These are phyloP conservation scores for Penstemon eatonii DNA, from an alignment of 257 asterid genomes.

Conservation along the genomic window DNA sequence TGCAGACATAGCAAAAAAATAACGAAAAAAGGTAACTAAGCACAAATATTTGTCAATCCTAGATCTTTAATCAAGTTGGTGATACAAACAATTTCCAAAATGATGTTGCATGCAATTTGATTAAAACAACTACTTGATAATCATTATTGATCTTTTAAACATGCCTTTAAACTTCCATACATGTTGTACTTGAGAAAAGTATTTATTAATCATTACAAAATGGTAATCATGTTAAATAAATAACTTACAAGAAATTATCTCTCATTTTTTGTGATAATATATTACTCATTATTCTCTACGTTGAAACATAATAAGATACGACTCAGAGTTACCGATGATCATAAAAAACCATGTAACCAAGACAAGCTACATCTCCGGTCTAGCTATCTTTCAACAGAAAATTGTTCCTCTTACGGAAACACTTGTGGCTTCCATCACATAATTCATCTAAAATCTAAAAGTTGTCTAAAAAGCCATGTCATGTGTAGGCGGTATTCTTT, in stretches of 20 bases:
- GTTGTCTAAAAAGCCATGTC: too few species aligned
- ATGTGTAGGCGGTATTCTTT: too few species aligned
- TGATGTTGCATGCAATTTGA: not conserved
- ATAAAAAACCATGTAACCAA: not conserved
- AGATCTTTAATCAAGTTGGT: not conserved
- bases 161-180: too few species aligned
- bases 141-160: too few species aligned
- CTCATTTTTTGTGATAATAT: not conserved
- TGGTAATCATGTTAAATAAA: not conserved
- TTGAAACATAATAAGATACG: constrained; percentile 1
- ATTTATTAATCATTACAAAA: too few species aligned
- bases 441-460: not conserved
- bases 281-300: not conserved
- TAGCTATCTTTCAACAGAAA: not conserved
- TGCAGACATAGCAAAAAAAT: not conserved
- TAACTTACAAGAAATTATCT: not conserved
- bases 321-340: constrained; percentile 8
- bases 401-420: constrained; percentile 2
- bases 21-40: not conserved
- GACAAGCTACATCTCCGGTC: constrained; percentile 10
- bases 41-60: constrained; percentile 4
- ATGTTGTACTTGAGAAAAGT: too few species aligned
- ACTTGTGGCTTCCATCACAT: constrained; percentile 9
- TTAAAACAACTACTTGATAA: too few species aligned
- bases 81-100: constrained; percentile 1